These are phyloP conservation scores for Lagenidium giganteum DNA, from an alignment of 352 stramenopile genomes.

Conservation along the genomic window DNA sequence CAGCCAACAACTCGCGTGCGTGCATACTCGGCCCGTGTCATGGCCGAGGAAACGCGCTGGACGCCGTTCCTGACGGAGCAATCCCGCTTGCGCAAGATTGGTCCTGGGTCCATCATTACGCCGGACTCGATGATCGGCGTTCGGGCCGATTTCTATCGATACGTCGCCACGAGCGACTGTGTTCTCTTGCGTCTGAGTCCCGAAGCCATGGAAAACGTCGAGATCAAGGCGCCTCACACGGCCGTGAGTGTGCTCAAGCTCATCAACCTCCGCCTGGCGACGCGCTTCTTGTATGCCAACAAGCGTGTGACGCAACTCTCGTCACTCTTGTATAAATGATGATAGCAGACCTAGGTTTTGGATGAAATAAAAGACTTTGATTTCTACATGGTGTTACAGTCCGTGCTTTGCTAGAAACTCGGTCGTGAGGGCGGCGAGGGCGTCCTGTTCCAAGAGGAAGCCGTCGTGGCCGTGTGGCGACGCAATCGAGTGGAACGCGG, in stretches of 20 bases:
- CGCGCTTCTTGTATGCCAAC: constrained; percentile 63
- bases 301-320: constrained; percentile 76
- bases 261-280: constrained; percentile 52
- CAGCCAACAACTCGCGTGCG: not conserved
- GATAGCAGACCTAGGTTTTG: not conserved
- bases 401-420: constrained; percentile 49
- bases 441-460: constrained; percentile 95
- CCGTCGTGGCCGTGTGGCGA: constrained; percentile 94
- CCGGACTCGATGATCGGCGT: constrained; percentile 29
- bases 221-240: constrained; percentile 51
- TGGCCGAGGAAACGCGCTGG: constrained; percentile 51
- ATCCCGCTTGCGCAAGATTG: constrained; percentile 68
- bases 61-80: constrained; percentile 58
- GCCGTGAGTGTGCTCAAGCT: constrained; percentile 72
- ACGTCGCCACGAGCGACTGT: constrained; percentile 61
- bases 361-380: constrained; percentile 1
- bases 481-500: constrained; percentile 84
- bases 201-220: constrained; percentile 48
- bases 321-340: constrained; percentile 69
- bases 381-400: constrained; percentile 5
- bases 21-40: constrained; percentile 11
- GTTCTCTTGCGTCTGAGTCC: constrained; percentile 56
- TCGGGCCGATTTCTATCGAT: constrained; percentile 40
- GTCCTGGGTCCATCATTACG: constrained; percentile 64
- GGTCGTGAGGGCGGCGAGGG: constrained; percentile 69